Conservation (phyloP, 2,329 filamentous ascomycete species). For the Sporothrix dimorphospora region DNA sequence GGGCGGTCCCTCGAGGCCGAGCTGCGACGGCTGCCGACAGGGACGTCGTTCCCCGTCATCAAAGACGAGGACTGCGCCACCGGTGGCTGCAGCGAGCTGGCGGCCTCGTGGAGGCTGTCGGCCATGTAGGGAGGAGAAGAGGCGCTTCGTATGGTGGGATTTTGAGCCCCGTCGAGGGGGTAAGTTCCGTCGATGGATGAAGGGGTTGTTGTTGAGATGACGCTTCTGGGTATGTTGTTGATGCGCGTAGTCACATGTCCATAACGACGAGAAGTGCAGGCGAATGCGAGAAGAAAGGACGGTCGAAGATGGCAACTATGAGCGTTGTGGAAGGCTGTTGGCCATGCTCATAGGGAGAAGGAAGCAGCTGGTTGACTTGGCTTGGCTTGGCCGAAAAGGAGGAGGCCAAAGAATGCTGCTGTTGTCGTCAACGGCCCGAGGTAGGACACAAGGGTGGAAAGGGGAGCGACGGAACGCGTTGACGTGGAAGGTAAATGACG, state of each 20-base stretch:
- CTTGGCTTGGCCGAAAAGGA: background rate
- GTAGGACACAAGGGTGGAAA: background rate
- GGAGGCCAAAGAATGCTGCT: background rate
- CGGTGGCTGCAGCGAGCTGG: slow-evolving; percentile 13
- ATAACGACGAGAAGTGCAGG: background rate
- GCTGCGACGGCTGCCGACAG: slow-evolving; percentile 1
- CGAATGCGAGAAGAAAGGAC: background rate
- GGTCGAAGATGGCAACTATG: background rate
- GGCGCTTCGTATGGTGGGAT: background rate
- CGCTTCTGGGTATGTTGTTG: background rate
- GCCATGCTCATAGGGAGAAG: background rate
- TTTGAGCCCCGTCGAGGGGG: background rate
- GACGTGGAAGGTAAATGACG: background rate
- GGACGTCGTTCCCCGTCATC: background rate
- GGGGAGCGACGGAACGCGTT: background rate
- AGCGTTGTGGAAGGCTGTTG: background rate
- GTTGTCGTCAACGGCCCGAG: background rate
- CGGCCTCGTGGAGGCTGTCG: slow-evolving; percentile 27
- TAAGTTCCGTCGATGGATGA: background rate
- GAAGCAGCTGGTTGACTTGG: background rate
- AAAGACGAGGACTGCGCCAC: background rate
- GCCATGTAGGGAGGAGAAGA: slow-evolving; percentile 8
- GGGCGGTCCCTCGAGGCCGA: slow-evolving; percentile 17
- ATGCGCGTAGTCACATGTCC: slow-evolving; percentile 1
- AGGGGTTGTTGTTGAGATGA: background rate